Base-by-base conservation (phyloP, 495 filamentous ascomycete genomes). In the Ramalina peruviana region DNA sequence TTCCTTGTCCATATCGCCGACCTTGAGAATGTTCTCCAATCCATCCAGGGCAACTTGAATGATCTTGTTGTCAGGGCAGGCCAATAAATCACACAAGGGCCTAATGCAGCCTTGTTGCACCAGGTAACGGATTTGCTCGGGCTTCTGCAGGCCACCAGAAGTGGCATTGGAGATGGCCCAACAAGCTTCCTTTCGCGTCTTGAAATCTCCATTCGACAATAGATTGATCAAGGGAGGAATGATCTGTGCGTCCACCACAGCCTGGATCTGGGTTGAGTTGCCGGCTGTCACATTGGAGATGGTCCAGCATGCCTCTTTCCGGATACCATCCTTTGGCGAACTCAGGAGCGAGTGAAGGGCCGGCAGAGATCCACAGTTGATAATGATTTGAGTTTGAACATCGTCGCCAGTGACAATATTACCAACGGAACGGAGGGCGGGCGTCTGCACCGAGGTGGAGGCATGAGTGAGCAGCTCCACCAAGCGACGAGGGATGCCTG, bases 141-240 rank as follows among this genome's bases (percentile, higher is more conserved):
- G 93, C 74, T 96, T 97, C 70, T 96, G 90, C 17, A 99, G 81
- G 55, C 93, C 93, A 57, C 93, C 93, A 11, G 88, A 94, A 13
- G 93, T 99, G 25, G 93, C 93, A 61, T 99, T 99, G 54, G 92
- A 97, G 60, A 99, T 99, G 30, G 93, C 93, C 93, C 93, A 99
- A 71, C 93, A 99, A 50, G 93, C 93, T 70, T 99, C 93, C 73
- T 99, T 99, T 48, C 93, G 81, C 39, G 93, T 99, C 84, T 99
- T 99, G 66, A 99, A 85, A 65, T 99, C 93, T 40, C 93, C 93
- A 55, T 95, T 90, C 40, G 86, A 87, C 36, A 99, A 76, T 9
- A 99, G 75, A 65, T 96, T 89, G 65, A 99, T 93, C 49, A 99
- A 71, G 36, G 93, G 93, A 25, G 89, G 87, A 54, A 99, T 88